Conservation (phyloP, 352 stramenopile species). For the Pythium brassicae region DNA sequence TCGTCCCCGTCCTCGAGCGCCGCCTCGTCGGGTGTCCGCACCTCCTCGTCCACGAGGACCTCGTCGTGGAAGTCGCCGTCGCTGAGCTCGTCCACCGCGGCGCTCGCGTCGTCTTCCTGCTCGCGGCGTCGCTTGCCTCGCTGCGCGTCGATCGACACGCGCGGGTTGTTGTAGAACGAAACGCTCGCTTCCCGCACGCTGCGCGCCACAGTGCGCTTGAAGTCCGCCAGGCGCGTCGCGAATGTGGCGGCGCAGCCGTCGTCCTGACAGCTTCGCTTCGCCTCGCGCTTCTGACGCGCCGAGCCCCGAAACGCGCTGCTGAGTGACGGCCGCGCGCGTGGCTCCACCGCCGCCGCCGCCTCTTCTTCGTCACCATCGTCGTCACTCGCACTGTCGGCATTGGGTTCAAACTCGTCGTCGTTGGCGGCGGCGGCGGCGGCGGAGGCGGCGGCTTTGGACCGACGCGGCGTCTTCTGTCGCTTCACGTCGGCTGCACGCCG, state of each 20-base stretch:
- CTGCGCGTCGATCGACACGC: background rate
- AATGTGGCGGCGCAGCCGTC: conserved; percentile 28
- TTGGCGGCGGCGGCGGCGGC: background rate
- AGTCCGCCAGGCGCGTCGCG: conserved; percentile 21
- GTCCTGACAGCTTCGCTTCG: conserved; percentile 28
- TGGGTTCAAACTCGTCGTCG: background rate
- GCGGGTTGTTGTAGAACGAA: conserved; percentile 48
- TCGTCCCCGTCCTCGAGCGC: too few relatives aligned
- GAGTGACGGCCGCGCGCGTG: background rate
- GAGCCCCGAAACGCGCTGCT: conserved; percentile 9
- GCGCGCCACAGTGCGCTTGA: conserved; percentile 22
- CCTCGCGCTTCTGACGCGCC: conserved; percentile 13
- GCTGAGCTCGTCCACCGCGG: conserved; percentile 14
- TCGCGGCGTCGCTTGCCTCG: background rate
- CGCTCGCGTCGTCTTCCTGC: conserved; percentile 10
- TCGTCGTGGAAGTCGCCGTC: conserved; percentile 38
- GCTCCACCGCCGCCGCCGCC: background rate
- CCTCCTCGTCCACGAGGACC: background rate
- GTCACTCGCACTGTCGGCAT: background rate
- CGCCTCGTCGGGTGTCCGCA: conserved; percentile 3
- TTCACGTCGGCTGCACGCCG: background rate
- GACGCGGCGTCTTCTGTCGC: background rate
- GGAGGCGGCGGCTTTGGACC: background rate
- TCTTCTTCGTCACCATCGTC: conserved; percentile 5
- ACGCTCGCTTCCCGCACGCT: conserved; percentile 18